Conservation (phyloP, 2,329 filamentous ascomycete species). For the Ceratocystis cacaofunesta region DNA sequence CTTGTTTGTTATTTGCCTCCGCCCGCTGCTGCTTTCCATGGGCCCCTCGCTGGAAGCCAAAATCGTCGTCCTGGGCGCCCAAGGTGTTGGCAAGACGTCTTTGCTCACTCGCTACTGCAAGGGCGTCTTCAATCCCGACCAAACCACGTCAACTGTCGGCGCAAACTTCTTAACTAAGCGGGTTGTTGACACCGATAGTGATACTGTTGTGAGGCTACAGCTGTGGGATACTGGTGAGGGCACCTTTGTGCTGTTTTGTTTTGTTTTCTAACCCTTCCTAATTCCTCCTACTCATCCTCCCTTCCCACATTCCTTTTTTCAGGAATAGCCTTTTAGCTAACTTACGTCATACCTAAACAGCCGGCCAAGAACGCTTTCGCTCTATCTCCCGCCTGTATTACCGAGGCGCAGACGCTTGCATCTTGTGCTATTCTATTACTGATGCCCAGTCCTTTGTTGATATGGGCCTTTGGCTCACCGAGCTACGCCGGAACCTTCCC, state of each 20-base stretch:
- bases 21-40: constrained; percentile 5
- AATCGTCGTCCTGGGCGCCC: constrained; percentile 65
- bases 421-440: constrained; percentile 90
- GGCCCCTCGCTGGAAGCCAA: constrained; percentile 61
- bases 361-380: constrained; percentile 88
- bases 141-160: constrained; percentile 57
- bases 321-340: not conserved
- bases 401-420: constrained; percentile 82
- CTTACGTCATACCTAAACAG: constrained; percentile 23
- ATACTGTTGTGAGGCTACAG: constrained; percentile 77
- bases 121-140: constrained; percentile 51
- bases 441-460: constrained; percentile 72
- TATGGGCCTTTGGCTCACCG: constrained; percentile 82
- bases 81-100: constrained; percentile 67
- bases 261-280: constrained; percentile 2
- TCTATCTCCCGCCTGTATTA: constrained; percentile 94
- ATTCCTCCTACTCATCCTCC: constrained; percentile 2
- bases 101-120: constrained; percentile 64
- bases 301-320: constrained; percentile 13
- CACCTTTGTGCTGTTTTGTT: constrained; percentile 10
- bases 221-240: constrained; percentile 76
- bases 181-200: constrained; percentile 67
- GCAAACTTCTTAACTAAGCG: constrained; percentile 69
- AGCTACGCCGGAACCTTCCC: constrained; percentile 65
- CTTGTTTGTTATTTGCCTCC: not conserved